Percentiles rank a stretch among this genome's conserved stretches.
These are phyloP conservation scores for Globisporangium ultimum DNA, from an alignment of 352 stramenopile species.

Conservation along the genomic window DNA sequence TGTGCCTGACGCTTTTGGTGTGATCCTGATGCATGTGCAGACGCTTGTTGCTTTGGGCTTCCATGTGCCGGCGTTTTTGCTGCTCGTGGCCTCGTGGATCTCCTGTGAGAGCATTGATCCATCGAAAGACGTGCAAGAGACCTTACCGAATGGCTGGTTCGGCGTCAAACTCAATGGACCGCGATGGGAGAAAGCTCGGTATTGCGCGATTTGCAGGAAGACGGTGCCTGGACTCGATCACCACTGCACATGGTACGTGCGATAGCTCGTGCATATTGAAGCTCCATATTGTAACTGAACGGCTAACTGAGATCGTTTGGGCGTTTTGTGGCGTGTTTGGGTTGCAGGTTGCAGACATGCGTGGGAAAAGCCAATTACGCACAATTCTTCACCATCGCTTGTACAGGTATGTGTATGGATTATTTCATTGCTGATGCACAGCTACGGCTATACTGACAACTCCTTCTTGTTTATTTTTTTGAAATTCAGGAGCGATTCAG, in stretches of 20 bases:
- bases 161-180: conserved; percentile 58
- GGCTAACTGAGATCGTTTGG: too few species aligned
- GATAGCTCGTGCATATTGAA: background rate
- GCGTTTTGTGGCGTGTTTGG: too few species aligned
- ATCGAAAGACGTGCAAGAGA: conserved; percentile 30
- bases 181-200: conserved; percentile 78
- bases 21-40: conserved; percentile 19
- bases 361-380: conserved; percentile 80
- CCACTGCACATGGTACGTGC: conserved; percentile 78
- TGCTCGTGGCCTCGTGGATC: conserved; percentile 59
- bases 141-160: conserved; percentile 55
- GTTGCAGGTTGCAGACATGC: conserved; percentile 80
- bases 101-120: conserved; percentile 77
- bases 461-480: background rate
- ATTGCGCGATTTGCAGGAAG: conserved; percentile 80
- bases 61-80: conserved; percentile 42
- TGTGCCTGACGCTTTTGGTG: conserved; percentile 3
- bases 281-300: too few species aligned
- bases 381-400: conserved; percentile 86
- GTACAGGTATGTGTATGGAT: conserved; percentile 16
- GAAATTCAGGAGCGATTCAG: conserved; percentile 37
- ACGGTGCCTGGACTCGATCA: conserved; percentile 76
- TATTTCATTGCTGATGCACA: too few species aligned
- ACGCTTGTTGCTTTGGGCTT: conserved; percentile 46
- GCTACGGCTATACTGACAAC: too few species aligned